Percentiles rank a stretch among this genome's conserved stretches.
phyloP scores from a whole-genome alignment of 2,329 filamentous ascomycete genomes.

The Epichloe festucae region DNA sequence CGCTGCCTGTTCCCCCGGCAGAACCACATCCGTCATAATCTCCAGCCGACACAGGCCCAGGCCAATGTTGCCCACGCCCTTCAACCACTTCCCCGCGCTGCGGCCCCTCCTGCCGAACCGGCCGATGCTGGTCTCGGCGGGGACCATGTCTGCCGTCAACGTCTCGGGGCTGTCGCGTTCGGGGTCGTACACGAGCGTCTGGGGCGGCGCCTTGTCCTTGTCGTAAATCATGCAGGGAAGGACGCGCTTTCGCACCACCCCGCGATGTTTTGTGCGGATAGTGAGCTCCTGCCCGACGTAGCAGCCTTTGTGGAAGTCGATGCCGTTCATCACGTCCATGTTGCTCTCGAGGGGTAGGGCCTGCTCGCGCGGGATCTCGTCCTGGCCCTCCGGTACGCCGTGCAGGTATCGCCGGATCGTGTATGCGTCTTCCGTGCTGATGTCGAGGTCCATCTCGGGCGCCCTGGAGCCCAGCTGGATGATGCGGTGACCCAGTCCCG shows the following conservation, averaged over 20 bases:
- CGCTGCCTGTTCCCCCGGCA: conserved; percentile 56
- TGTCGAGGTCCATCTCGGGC: conserved; percentile 29
- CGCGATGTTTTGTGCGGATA: conserved; percentile 86
- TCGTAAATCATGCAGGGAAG: conserved; percentile 66
- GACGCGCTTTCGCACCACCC: conserved; percentile 82
- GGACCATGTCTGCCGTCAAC: conserved; percentile 24
- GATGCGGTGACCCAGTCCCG: conserved; percentile 41
- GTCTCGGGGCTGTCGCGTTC: conserved; percentile 14
- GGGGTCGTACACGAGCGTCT: conserved; percentile 34
- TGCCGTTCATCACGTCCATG: conserved; percentile 70
- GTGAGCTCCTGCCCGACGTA: conserved; percentile 96
- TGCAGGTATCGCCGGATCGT: conserved; percentile 62
- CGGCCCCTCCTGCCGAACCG: conserved; percentile 46
- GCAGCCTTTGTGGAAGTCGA: conserved; percentile 93
- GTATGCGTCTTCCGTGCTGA: conserved; percentile 48
- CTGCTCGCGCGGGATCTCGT: conserved; percentile 57
- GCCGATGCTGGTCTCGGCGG: conserved; percentile 35
- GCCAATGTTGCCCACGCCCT: conserved; percentile 71
- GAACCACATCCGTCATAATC: conserved; percentile 70
- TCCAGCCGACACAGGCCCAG: conserved; percentile 78
- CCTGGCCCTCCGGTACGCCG: conserved; percentile 75
- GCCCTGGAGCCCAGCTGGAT: conserved; percentile 18
- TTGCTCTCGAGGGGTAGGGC: conserved; percentile 82
- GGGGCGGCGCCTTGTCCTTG: conserved; percentile 24
- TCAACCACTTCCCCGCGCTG: conserved; percentile 69